These are phyloP conservation scores for Plantago elongata DNA, from an alignment of 257 asterid species.

Conservation along the genomic window DNA sequence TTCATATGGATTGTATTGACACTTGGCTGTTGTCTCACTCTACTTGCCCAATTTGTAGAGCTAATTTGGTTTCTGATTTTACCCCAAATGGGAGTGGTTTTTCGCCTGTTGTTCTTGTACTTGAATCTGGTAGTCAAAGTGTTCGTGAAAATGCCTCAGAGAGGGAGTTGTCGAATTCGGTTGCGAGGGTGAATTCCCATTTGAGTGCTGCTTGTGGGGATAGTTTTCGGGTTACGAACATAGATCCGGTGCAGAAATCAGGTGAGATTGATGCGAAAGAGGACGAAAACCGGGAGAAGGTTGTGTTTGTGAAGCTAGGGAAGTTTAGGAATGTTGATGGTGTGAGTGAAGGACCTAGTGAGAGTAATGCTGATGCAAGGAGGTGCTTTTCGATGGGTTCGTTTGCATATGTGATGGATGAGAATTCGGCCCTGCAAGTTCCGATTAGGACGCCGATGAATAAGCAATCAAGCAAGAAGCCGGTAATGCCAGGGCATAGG, in stretches of 20 bases:
- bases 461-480: conserved; percentile 54
- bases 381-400: conserved; percentile 97
- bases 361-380: conserved; percentile 45
- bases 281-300: conserved; percentile 38
- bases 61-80: conserved; percentile 60
- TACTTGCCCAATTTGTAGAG: conserved; percentile 93
- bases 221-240: conserved; percentile 20
- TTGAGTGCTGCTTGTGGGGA: conserved; percentile 30
- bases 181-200: conserved; percentile 46
- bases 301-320: conserved; percentile 75
- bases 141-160: conserved; percentile 40
- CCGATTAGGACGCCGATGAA: conserved; percentile 66
- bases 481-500: conserved; percentile 52
- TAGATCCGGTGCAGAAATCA: conserved; percentile 34
- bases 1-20: conserved; percentile 92
- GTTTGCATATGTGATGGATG: conserved; percentile 88
- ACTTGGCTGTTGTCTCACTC: conserved; percentile 95
- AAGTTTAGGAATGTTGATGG: conserved; percentile 65
- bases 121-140: conserved; percentile 78
- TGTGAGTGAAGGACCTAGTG: conserved; percentile 34
- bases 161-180: conserved; percentile 1
- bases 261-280: conserved; percentile 33
- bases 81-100: conserved; percentile 23
- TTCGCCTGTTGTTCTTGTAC: conserved; percentile 71
- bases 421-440: conserved; percentile 56